Evolutionary conservation across 2,329 filamentous ascomycete species (phyloP).

Genomic region (Aspergillus ibericus): DNA sequence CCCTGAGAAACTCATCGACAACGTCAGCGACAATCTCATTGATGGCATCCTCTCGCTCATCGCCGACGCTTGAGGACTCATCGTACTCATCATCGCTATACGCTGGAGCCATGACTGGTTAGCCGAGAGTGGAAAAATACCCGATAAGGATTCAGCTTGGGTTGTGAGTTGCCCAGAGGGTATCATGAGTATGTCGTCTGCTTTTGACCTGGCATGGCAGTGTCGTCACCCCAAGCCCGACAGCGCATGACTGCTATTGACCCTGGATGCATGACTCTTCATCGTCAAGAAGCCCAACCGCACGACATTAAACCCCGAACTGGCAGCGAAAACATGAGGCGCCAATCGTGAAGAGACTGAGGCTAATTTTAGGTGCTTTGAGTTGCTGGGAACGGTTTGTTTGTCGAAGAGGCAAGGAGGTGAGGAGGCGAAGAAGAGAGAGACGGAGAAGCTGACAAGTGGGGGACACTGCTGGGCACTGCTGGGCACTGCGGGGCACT

Average conservation of each 20-base stretch:
- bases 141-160: neutral
- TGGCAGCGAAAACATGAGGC: neutral
- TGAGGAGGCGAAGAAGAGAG: too few relatives aligned
- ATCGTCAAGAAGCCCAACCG: neutral
- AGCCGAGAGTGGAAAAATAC: neutral
- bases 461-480: neutral
- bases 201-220: neutral
- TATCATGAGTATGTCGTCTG: neutral
- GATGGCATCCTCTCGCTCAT: neutral
- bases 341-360: neutral
- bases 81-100: neutral
- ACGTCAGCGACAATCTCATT: neutral
- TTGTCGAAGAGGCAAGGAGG: neutral
- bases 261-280: neutral
- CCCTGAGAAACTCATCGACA: neutral
- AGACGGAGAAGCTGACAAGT: neutral
- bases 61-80: neutral
- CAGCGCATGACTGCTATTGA: neutral
- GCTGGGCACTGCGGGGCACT: too few relatives aligned
- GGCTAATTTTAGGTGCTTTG: too few relatives aligned
- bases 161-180: neutral
- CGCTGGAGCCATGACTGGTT: neutral
- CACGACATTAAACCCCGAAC: neutral
- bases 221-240: neutral
- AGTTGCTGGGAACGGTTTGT: too few relatives aligned